Evolutionary conservation across 257 asterid genomes (phyloP).

Genomic region (Avicennia marina): DNA sequence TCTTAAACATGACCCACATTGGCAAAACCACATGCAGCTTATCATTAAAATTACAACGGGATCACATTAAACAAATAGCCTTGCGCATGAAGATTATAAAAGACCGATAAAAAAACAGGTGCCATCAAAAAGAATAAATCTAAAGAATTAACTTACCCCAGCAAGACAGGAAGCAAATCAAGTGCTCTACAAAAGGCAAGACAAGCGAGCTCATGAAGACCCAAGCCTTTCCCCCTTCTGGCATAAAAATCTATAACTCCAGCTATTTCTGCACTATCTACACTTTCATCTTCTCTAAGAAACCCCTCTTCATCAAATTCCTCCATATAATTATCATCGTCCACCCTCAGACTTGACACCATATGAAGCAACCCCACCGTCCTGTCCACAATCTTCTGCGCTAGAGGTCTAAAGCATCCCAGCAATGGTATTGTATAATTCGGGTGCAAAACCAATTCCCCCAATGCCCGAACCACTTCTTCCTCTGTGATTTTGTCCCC

Average conservation of each 20-base stretch:
- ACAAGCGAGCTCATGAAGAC: slow-evolving; percentile 85
- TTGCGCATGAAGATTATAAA: not conserved
- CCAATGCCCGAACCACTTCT: slow-evolving; percentile 65
- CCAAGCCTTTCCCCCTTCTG: slow-evolving; percentile 52
- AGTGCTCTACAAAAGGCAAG: slow-evolving; percentile 73
- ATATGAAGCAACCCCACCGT: slow-evolving; percentile 51
- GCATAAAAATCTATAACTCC: slow-evolving; percentile 48
- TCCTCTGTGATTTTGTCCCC: slow-evolving; percentile 56
- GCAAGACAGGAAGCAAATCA: slow-evolving; percentile 58
- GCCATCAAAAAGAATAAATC: not conserved
- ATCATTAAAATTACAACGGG: too few species aligned
- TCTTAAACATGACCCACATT: too few species aligned
- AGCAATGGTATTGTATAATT: slow-evolving; percentile 71
- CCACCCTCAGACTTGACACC: slow-evolving; percentile 50
- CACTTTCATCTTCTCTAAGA: slow-evolving; percentile 41
- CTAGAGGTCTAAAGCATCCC: slow-evolving; percentile 80
- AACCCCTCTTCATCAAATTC: slow-evolving; percentile 46
- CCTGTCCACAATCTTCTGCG: slow-evolving; percentile 51
- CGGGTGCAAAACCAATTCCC: slow-evolving; percentile 73
- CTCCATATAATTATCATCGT: slow-evolving; percentile 30
- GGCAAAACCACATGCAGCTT: too few species aligned
- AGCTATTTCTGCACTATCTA: slow-evolving; percentile 31
- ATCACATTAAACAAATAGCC: too few species aligned
- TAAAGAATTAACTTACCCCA: slow-evolving; percentile 45
- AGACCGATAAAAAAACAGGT: not conserved